Base-by-base conservation (phyloP, 176 grass and related monocot species). In the Pharus latifolius region DNA sequence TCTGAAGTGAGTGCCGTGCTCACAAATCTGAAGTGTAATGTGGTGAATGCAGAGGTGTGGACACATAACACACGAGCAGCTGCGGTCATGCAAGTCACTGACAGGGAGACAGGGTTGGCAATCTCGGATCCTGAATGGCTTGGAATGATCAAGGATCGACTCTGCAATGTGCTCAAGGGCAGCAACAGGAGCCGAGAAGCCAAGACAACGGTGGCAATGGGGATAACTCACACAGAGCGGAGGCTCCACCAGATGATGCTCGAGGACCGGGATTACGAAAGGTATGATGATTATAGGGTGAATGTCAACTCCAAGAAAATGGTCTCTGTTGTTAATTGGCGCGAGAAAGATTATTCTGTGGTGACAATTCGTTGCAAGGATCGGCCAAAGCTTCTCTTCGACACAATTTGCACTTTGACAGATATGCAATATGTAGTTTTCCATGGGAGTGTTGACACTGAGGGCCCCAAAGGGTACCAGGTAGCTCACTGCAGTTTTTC, bases 381-480 rank as follows among this genome's bases (percentile, higher is more conserved):
- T 87, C 77, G 92, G 45, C 73, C 88, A 49, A 96, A 96, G 78
- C 88, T 96, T 73, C 84, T 96, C 37, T 96, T 96, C 15, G 92
- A 96, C 35, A 92, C 85, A 22, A 23, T 96, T 72, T 96, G 88
- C 81, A 96, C 92, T 30, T 79, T 96, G 40, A 96, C 92, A 8
- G 92, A 96, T 82, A 92, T 96, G 92, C 61, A 96, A 16, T 96
- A 96, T 76, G 92, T 96, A 76, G 92, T 96, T 74, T 96, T 92
- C 73, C 92, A 96, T 74, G 92, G 92, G 19, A 96, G 76, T 48
- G 88, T 92, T 28, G 76, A 87, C 70, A 51, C 80, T 10, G 85
- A 96, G 85, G 78, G 79, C 53, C 84, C 85, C 2, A 60, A 92
- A 67, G 92, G 88, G 78, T 89, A 92, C 74, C 92, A 96, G 88